Percentiles rank a stretch among this genome's conserved stretches.
Conservation (phyloP, 2,329 filamentous ascomycete species). For the Alternaria rosae region DNA sequence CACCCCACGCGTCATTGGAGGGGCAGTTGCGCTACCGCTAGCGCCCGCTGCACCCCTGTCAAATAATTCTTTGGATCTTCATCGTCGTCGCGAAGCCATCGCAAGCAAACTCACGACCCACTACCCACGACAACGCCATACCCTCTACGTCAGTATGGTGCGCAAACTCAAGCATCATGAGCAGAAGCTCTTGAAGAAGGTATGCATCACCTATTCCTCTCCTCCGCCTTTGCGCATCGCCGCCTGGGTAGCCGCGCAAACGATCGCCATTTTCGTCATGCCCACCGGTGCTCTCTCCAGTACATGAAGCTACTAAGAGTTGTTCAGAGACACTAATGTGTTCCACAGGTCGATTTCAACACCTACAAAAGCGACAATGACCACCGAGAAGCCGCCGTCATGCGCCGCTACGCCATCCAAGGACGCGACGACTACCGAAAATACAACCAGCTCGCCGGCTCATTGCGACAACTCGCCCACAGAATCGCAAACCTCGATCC, state of each 20-base stretch:
- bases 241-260: not conserved
- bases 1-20: slow-evolving; percentile 18
- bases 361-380: slow-evolving; percentile 88
- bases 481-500: slow-evolving; percentile 82
- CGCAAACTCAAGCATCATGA: slow-evolving; percentile 94
- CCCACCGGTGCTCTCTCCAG: not conserved
- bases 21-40: slow-evolving; percentile 21
- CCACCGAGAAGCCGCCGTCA: slow-evolving; percentile 82
- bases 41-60: slow-evolving; percentile 17
- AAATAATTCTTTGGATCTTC: slow-evolving; percentile 26
- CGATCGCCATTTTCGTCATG: not conserved
- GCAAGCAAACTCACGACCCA: not conserved
- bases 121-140: not conserved
- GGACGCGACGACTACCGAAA: slow-evolving; percentile 78
- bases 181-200: slow-evolving; percentile 85
- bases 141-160: slow-evolving; percentile 68
- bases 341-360: slow-evolving; percentile 78
- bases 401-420: slow-evolving; percentile 88
- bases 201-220: not conserved
- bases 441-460: slow-evolving; percentile 60
- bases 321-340: not conserved
- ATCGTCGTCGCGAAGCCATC: slow-evolving; percentile 3
- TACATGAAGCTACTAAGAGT: not conserved
- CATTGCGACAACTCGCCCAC: slow-evolving; percentile 89
- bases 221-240: not conserved